These are phyloP conservation scores for Solanum acaule DNA, from an alignment of 257 asterid genomes.

Conservation along the genomic window DNA sequence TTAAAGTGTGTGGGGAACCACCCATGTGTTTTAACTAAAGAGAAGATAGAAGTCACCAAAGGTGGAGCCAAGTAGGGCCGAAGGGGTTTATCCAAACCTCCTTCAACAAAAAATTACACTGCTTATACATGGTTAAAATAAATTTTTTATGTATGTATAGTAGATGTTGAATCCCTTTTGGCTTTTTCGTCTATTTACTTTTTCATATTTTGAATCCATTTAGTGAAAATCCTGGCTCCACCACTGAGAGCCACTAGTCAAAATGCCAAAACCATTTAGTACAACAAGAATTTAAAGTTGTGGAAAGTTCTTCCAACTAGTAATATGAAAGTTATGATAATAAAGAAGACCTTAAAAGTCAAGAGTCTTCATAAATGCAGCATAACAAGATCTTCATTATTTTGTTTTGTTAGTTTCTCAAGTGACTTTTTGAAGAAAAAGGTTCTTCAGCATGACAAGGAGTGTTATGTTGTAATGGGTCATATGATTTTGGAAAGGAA, in stretches of 20 bases:
- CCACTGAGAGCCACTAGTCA: not conserved
- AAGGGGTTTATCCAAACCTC: not conserved
- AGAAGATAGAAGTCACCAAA: not conserved
- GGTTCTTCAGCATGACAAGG: not conserved
- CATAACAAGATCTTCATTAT: not conserved
- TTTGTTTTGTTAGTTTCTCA: not conserved
- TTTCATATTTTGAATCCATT: not conserved
- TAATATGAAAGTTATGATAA: not conserved
- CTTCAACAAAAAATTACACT: not conserved
- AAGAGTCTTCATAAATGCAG: not conserved
- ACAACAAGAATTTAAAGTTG: not conserved
- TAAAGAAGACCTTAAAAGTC: not conserved
- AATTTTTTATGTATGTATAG: not conserved
- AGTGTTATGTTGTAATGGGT: not conserved
- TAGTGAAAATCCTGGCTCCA: not conserved
- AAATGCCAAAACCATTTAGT: not conserved
- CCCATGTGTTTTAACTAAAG: constrained; percentile 2
- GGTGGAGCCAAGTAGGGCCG: not conserved
- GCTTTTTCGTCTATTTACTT: rapidly evolving
- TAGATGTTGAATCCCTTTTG: rapidly evolving
- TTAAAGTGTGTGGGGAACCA: not conserved
- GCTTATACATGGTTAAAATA: not conserved
- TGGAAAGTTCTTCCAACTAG: not conserved
- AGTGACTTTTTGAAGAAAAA: not conserved
- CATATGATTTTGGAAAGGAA: not conserved